Evolutionary conservation across 176 grass and related monocot species (phyloP).

Genomic region (Carex littledalei): DNA sequence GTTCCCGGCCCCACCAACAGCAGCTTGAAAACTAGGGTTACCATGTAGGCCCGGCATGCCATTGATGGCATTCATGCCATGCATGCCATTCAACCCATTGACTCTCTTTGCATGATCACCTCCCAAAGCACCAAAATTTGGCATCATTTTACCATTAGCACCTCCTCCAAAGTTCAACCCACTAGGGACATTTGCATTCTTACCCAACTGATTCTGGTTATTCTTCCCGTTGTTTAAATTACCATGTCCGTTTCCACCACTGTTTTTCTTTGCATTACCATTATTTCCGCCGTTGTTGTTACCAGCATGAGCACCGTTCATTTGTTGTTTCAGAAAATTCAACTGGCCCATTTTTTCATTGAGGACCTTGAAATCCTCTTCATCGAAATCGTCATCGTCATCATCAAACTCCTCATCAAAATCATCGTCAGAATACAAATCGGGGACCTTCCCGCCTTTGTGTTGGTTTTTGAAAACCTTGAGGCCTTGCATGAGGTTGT

Average conservation of each 20-base stretch:
- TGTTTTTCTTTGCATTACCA: constrained; percentile 38
- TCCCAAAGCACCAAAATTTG: constrained; percentile 17
- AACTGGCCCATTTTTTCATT: constrained; percentile 75
- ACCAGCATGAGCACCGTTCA: constrained; percentile 37
- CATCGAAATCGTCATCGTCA: constrained; percentile 53
- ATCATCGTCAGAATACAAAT: constrained; percentile 42
- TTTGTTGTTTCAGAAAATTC: constrained; percentile 50
- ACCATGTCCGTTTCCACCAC: background rate
- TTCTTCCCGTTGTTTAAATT: constrained; percentile 38
- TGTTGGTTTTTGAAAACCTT: constrained; percentile 88
- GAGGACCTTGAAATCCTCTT: constrained; percentile 60
- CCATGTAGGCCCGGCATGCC: constrained; percentile 56
- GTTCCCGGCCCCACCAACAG: constrained; percentile 47
- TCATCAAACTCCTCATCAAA: constrained; percentile 69
- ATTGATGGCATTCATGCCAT: constrained; percentile 30
- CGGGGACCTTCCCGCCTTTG: constrained; percentile 38
- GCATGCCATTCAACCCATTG: constrained; percentile 26
- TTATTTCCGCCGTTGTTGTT: constrained; percentile 32
- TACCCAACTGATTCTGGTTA: constrained; percentile 50
- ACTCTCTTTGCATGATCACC: constrained; percentile 37
- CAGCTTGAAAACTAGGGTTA: constrained; percentile 32
- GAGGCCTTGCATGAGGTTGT: constrained; percentile 75
- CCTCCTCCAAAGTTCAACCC: constrained; percentile 44
- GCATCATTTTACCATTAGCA: constrained; percentile 49
- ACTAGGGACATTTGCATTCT: constrained; percentile 23